phyloP scores from a whole-genome alignment of 73 alveolate genomes.

The Blepharisma japonicum region DNA sequence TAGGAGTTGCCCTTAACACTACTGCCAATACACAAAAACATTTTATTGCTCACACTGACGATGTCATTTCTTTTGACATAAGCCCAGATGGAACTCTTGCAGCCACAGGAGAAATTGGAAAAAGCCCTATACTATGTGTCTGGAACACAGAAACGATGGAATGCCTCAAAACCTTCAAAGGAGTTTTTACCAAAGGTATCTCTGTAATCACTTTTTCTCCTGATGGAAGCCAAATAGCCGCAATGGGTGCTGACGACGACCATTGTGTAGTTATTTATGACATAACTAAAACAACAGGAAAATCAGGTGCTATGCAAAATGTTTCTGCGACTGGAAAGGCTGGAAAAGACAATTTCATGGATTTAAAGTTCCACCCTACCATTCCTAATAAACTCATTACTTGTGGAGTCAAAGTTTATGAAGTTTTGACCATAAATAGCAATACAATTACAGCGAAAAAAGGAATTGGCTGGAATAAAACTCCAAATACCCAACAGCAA shows the following conservation, averaged over 20 bases:
- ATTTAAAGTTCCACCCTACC: conserved; percentile 76
- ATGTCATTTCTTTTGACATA: conserved; percentile 89
- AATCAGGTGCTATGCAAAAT: conserved; percentile 50
- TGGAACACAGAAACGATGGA: conserved; percentile 91
- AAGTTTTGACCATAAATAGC: conserved; percentile 66
- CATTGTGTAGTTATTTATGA: conserved; percentile 92
- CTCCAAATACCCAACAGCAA: conserved; percentile 48
- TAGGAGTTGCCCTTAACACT: conserved; percentile 78
- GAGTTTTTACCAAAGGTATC: conserved; percentile 85
- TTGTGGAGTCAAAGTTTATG: conserved; percentile 84
- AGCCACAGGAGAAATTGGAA: conserved; percentile 95
- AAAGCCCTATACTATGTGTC: conserved; percentile 84
- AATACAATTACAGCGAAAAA: conserved; percentile 71
- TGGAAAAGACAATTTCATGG: conserved; percentile 77
- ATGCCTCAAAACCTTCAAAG: conserved; percentile 74
- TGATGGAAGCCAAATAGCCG: conserved; percentile 88
- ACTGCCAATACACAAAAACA: conserved; percentile 66
- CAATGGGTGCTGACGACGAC: conserved; percentile 89
- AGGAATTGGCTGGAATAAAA: conserved; percentile 92
- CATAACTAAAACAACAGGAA: conserved; percentile 67
- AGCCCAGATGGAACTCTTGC: conserved; percentile 72
- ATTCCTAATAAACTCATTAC: conserved; percentile 78
- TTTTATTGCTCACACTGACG: conserved; percentile 92
- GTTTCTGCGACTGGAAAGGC: conserved; percentile 88
- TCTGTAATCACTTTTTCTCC: conserved; percentile 80